Conservation (phyloP, 495 filamentous ascomycete species). For the Annulohypoxylon bovei region DNA sequence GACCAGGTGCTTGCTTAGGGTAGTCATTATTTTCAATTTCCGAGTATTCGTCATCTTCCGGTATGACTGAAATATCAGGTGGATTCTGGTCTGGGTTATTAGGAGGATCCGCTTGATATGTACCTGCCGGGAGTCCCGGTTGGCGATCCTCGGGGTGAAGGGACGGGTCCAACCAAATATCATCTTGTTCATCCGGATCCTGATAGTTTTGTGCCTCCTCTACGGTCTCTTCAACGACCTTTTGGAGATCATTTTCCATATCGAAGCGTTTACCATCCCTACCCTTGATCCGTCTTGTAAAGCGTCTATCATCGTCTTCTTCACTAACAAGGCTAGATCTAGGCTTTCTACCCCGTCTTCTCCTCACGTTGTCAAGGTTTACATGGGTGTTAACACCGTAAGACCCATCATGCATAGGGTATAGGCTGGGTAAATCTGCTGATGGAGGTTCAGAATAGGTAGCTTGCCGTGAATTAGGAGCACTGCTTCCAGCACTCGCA, state of each 20-base stretch:
- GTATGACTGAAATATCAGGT: no score
- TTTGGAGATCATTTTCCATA: conserved; percentile 39
- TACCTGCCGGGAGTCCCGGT: not conserved
- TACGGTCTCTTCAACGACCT: conserved; percentile 22
- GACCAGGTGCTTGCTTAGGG: not conserved
- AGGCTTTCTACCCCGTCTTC: conserved; percentile 21
- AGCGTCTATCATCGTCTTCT: conserved; percentile 36
- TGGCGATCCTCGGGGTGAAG: not conserved
- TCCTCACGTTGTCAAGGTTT: conserved; percentile 19
- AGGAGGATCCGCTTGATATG: not conserved
- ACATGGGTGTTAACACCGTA: conserved; percentile 46
- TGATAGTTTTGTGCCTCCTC: conserved; percentile 15
- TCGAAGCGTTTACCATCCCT: conserved; percentile 14
- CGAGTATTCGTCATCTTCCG: not conserved
- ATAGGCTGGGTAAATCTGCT: conserved; percentile 39
- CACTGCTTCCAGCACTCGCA: conserved; percentile 12
- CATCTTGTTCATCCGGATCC: conserved; percentile 17
- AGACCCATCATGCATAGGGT: conserved; percentile 44
- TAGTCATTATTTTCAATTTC: no score
- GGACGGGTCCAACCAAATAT: not conserved
- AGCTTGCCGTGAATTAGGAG: conserved; percentile 14
- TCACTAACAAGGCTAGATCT: conserved; percentile 22
- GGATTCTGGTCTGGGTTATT: no score
- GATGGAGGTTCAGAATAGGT: conserved; percentile 24
- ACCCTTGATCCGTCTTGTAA: conserved; percentile 14